Base-by-base conservation (phyloP, 2,329 filamentous ascomycete species). In the Chaetomium olivaceum region DNA sequence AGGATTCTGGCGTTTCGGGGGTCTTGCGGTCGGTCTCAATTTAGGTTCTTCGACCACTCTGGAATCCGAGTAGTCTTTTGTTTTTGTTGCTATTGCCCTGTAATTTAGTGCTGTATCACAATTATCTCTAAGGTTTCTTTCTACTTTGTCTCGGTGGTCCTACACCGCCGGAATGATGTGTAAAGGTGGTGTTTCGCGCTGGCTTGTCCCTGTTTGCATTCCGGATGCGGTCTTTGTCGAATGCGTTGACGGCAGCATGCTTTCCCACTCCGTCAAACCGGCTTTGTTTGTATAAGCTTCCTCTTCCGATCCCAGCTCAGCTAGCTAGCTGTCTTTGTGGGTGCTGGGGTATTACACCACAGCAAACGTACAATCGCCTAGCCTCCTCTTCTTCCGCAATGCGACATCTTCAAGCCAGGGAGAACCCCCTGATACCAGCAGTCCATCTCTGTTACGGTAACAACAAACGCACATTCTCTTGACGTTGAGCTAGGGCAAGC, bases 181-280 rank as follows among this genome's bases (percentile, higher is more conserved):
- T 54, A 27, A 11, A 9, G 25, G 51, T 29, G 51, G 16, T 25
- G 51, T 16, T 8, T 12, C 5, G 23, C 25, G 5, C 16, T 48
- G n/a, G 33, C n/a, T 52, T 23, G 4, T 6, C 14, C 14, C n/a
- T 43, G 33, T 50, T 50, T 43, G 48, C 33, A 14, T 33, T 63
- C 59, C 63, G 63, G 52, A 50, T 36, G 23, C 19, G 61, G 7
- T 63, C 52, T 59, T 67, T 62, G 43, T 58, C 16, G 27, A 31
- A 29, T 21, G 4, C 19, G 33, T 27, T 31, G 4, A 27, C 1
- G 9, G 27, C 25, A n/a, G 23, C 19, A 43, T 55, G 50, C 29
- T 48, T 56, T 61, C 62, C 50, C 23, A 48, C 33, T 62, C 65
- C 56, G 58, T 60, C 50, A 31, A 57, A 31, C 33, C 14, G 29